phyloP scores from a whole-genome alignment of 2,329 filamentous ascomycete genomes.

The Beauveria rudraprayagi region DNA sequence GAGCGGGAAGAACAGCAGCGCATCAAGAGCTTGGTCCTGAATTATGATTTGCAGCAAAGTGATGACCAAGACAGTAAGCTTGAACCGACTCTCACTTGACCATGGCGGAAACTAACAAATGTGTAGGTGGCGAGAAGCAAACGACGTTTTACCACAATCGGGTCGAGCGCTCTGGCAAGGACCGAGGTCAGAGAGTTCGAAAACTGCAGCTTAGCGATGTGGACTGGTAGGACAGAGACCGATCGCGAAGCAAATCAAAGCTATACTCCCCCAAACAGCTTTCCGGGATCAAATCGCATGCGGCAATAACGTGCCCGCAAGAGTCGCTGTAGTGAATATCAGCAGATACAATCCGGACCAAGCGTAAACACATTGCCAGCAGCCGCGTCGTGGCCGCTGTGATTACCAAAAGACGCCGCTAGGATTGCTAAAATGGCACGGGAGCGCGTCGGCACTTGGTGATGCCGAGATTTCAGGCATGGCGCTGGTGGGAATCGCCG shows the following conservation, averaged over 20 bases:
- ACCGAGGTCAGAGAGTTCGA: constrained; percentile 72
- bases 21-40: constrained; percentile 95
- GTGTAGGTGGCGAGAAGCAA: constrained; percentile 42
- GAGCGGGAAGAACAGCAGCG: constrained; percentile 95
- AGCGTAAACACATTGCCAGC: not conserved
- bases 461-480: not conserved
- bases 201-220: constrained; percentile 95
- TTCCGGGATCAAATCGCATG: not conserved
- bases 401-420: not conserved
- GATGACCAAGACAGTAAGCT: constrained; percentile 71
- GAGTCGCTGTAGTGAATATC: not conserved
- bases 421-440: not conserved
- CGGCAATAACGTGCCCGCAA: not conserved
- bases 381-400: not conserved
- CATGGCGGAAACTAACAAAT: constrained; percentile 40
- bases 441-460: not conserved
- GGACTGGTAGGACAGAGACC: constrained; percentile 64
- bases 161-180: constrained; percentile 47
- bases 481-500: not conserved
- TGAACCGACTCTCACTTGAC: constrained; percentile 25
- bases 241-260: constrained; percentile 21
- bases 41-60: constrained; percentile 84
- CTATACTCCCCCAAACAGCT: not conserved
- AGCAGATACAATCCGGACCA: too few relatives aligned
- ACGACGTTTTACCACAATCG: constrained; percentile 44